A percentile compares a stretch with the other conserved stretches of the same genome.
Conservation (phyloP, 495 filamentous ascomycete genomes). For the Xanthoparmelia taractica region DNA sequence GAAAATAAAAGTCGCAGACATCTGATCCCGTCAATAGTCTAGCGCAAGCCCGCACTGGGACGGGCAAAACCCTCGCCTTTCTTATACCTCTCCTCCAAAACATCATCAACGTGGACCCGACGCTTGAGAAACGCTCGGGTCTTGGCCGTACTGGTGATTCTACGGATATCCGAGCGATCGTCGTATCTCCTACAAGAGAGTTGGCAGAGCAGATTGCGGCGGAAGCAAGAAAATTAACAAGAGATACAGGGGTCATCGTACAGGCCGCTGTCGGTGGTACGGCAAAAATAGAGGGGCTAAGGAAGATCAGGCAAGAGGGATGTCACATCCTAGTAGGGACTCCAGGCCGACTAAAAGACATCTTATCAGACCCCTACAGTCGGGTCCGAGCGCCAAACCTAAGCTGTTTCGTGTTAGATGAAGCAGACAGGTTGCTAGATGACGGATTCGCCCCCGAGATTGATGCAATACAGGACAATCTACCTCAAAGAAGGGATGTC, state of each 20-base stretch:
- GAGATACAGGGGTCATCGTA: slow-evolving; percentile 60
- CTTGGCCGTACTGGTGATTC: slow-evolving; percentile 34
- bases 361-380: slow-evolving; percentile 60
- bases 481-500: slow-evolving; percentile 54
- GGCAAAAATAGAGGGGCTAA: slow-evolving; percentile 56
- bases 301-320: slow-evolving; percentile 56
- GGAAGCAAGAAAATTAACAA: slow-evolving; percentile 67
- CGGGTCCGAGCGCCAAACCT: slow-evolving; percentile 66
- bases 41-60: slow-evolving; percentile 82
- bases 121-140: slow-evolving; percentile 33
- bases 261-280: slow-evolving; percentile 89
- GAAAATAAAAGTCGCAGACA: slow-evolving; percentile 19
- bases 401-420: slow-evolving; percentile 79
- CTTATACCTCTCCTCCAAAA: slow-evolving; percentile 68
- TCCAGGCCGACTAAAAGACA: slow-evolving; percentile 79
- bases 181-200: slow-evolving; percentile 92
- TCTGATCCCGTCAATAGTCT: slow-evolving; percentile 48
- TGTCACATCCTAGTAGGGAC: slow-evolving; percentile 90
- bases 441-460: slow-evolving; percentile 81
- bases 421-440: slow-evolving; percentile 89
- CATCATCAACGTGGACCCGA: slow-evolving; percentile 53
- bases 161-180: slow-evolving; percentile 74
- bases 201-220: slow-evolving; percentile 88
- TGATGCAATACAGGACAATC: slow-evolving; percentile 52
- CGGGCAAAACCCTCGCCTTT: slow-evolving; percentile 82